phyloP scores from a whole-genome alignment of 2,329 filamentous ascomycete species.

The Amauroascus verrucosus region DNA sequence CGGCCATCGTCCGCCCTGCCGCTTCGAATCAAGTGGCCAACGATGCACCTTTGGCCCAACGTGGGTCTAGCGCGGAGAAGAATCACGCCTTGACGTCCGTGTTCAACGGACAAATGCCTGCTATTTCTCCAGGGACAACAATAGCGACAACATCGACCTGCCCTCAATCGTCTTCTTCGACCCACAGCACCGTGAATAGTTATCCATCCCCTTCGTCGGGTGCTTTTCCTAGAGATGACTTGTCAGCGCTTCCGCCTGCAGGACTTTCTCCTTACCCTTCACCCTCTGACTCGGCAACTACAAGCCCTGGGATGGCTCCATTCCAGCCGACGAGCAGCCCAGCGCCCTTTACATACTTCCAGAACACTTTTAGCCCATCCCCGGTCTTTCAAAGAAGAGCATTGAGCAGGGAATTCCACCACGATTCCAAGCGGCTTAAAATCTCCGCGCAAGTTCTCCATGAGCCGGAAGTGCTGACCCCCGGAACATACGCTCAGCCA shows the following conservation, averaged over 20 bases:
- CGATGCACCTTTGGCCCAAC: neutral
- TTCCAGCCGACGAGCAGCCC: neutral
- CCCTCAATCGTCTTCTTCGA: neutral
- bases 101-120: neutral
- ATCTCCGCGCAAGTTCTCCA: neutral
- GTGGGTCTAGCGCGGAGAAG: neutral
- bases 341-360: constrained; percentile 3
- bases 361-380: constrained; percentile 1
- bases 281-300: constrained; percentile 7
- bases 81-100: neutral
- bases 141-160: neutral
- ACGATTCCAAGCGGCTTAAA: constrained; percentile 7
- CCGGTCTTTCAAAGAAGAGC: neutral
- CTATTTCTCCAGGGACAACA: too few relatives aligned
- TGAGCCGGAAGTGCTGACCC: neutral
- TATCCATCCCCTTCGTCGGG: constrained; percentile 1
- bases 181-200: neutral
- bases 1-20: neutral
- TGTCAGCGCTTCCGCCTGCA: neutral
- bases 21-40: neutral
- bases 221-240: neutral
- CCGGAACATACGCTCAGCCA: neutral
- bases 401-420: neutral
- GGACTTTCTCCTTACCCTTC: constrained; percentile 7
- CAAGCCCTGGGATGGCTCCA: constrained; percentile 3